These are phyloP conservation scores for Euphrasia confusa DNA, from an alignment of 257 asterid genomes.

Conservation along the genomic window DNA sequence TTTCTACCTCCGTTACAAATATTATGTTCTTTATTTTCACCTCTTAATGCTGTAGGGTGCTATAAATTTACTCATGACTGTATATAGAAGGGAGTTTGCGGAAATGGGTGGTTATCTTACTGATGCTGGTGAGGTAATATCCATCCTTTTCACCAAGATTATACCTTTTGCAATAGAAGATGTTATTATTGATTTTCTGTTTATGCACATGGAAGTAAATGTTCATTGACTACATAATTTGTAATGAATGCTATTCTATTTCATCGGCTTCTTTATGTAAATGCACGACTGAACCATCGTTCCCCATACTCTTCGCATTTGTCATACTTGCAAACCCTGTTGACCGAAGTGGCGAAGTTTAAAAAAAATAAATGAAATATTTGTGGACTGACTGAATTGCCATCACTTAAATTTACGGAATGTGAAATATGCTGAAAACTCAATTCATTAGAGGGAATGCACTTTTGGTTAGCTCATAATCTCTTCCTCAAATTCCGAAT, in stretches of 20 bases:
- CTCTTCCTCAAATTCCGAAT: conserved; percentile 1
- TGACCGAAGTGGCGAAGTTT: neutral
- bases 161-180: conserved; percentile 7
- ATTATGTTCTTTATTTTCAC: conserved; percentile 20
- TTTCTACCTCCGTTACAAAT: conserved; percentile 1
- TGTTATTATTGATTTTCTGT: conserved; percentile 18
- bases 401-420: neutral
- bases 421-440: neutral
- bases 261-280: neutral
- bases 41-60: conserved; percentile 69
- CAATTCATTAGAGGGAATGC: conserved; percentile 7
- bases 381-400: conserved; percentile 12
- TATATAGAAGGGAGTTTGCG: conserved; percentile 81
- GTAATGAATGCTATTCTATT: neutral
- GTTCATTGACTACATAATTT: conserved; percentile 5
- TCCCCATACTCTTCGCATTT: neutral
- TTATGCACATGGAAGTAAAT: neutral
- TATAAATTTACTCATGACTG: conserved; percentile 75
- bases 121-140: conserved; percentile 96
- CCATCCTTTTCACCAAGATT: conserved; percentile 21
- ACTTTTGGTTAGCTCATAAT: neutral
- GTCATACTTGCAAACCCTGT: neutral
- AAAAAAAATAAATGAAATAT: neutral
- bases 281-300: neutral
- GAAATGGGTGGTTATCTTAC: conserved; percentile 98